Evolutionary conservation across 2,329 filamentous ascomycete genomes (phyloP).

Genomic region (Trichoderma afroharzianum): DNA sequence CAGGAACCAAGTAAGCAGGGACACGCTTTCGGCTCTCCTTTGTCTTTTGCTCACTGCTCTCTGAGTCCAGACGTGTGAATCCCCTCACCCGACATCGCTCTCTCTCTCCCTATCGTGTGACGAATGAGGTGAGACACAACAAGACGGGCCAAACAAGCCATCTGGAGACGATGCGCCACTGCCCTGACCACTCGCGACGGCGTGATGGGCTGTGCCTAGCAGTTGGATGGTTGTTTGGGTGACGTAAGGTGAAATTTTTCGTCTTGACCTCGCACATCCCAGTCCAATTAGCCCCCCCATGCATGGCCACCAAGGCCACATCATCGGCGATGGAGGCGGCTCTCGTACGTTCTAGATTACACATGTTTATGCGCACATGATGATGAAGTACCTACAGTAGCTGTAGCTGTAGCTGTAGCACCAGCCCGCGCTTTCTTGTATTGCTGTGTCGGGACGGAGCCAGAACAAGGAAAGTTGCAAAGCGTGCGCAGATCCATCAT

Average conservation of each 20-base stretch:
- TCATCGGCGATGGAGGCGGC: conserved; percentile 7
- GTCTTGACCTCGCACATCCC: background rate
- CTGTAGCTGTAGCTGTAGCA: background rate
- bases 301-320: conserved; percentile 16
- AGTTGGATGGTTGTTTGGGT: background rate
- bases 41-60: background rate
- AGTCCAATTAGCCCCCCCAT: background rate
- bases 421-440: background rate
- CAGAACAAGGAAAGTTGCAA: conserved; percentile 3
- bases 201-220: conserved; percentile 9
- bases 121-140: conserved; percentile 3
- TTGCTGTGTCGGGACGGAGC: background rate
- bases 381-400: background rate
- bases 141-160: background rate
- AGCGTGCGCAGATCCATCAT: conserved; percentile 9
- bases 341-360: conserved; percentile 10
- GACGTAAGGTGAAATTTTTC: conserved; percentile 9
- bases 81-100: background rate
- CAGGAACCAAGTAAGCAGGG: background rate
- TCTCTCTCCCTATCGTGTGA: background rate
- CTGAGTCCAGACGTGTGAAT: background rate
- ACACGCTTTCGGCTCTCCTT: background rate
- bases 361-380: conserved; percentile 14
- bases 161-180: conserved; percentile 4
- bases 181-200: background rate